These are phyloP conservation scores for Penicillium sp. DNA, from an alignment of 2,329 filamentous ascomycete species.

Conservation along the genomic window DNA sequence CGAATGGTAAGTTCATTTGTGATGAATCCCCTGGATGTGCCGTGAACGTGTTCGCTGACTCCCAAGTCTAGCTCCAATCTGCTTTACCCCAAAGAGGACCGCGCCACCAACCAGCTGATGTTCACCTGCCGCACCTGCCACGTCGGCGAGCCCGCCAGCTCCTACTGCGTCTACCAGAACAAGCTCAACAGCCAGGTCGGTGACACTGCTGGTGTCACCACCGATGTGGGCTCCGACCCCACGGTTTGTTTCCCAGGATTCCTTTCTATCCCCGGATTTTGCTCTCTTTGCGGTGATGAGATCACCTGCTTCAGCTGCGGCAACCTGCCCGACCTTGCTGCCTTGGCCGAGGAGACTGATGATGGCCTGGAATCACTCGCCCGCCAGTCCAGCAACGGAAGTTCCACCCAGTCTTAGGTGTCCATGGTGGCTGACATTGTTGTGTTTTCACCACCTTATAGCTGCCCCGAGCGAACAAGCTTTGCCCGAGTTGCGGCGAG, in stretches of 20 bases:
- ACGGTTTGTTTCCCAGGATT: constrained; percentile 73
- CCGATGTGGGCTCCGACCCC: constrained; percentile 95
- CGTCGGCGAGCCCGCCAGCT: constrained; percentile 80
- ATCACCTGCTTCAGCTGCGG: constrained; percentile 56
- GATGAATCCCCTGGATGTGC: background rate
- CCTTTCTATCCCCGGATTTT: constrained; percentile 39
- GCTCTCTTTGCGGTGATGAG: constrained; percentile 58
- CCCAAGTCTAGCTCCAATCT: constrained; percentile 75
- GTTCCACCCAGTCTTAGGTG: constrained; percentile 13
- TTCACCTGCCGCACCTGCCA: constrained; percentile 96
- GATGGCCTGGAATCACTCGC: constrained; percentile 4
- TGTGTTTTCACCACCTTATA: constrained; percentile 43
- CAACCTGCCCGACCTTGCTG: constrained; percentile 29
- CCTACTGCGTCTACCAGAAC: constrained; percentile 93
- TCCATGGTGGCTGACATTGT: constrained; percentile 34
- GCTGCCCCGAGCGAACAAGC: constrained; percentile 85
- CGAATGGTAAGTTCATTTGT: constrained; percentile 67
- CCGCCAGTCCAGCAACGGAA: constrained; percentile 6
- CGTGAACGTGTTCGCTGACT: constrained; percentile 17
- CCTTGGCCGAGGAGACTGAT: constrained; percentile 13
- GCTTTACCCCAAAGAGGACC: constrained; percentile 95
- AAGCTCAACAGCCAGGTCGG: constrained; percentile 85
- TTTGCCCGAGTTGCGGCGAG: constrained; percentile 80
- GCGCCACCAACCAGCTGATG: constrained; percentile 75
- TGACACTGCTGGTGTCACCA: constrained; percentile 94